phyloP scores from a whole-genome alignment of 1,284 basidiomycete species.

The Ustilago curta region DNA sequence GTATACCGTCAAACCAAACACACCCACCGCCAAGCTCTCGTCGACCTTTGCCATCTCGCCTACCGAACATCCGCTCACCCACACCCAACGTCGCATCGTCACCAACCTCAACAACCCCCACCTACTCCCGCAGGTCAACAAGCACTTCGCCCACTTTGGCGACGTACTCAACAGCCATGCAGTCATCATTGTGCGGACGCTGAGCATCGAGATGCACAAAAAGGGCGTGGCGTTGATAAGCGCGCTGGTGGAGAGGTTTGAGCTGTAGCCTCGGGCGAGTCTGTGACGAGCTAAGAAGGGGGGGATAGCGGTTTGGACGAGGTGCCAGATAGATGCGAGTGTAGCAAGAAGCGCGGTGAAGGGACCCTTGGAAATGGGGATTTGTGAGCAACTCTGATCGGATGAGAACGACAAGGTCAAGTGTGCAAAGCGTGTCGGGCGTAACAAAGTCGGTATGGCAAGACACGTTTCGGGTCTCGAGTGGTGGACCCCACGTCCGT shows the following conservation, averaged over 20 bases:
- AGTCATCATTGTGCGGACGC: constrained; percentile 52
- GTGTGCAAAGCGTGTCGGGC: no score
- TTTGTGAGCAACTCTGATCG: no score
- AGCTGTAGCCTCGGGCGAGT: no score
- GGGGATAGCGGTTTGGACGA: no score
- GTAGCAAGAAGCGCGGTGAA: no score
- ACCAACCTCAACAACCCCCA: constrained; percentile 33
- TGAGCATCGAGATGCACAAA: constrained; percentile 30
- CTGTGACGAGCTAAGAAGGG: no score
- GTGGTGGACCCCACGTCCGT: no score
- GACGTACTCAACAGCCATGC: constrained; percentile 56
- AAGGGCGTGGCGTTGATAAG: constrained; percentile 34
- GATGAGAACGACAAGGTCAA: no score
- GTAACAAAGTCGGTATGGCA: no score
- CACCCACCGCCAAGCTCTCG: neutral
- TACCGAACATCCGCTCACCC: constrained; percentile 21
- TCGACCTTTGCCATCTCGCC: neutral
- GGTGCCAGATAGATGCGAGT: no score
- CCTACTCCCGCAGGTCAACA: constrained; percentile 38
- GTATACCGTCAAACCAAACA: constrained; percentile 14
- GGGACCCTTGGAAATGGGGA: no score
- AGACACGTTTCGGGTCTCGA: no score
- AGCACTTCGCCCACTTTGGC: constrained; percentile 51
- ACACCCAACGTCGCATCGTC: constrained; percentile 34
- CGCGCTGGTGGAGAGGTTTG: constrained; percentile 25